Evolutionary conservation across 306 rosid genomes (phyloP).

Genomic region (Nissolia schottii): DNA sequence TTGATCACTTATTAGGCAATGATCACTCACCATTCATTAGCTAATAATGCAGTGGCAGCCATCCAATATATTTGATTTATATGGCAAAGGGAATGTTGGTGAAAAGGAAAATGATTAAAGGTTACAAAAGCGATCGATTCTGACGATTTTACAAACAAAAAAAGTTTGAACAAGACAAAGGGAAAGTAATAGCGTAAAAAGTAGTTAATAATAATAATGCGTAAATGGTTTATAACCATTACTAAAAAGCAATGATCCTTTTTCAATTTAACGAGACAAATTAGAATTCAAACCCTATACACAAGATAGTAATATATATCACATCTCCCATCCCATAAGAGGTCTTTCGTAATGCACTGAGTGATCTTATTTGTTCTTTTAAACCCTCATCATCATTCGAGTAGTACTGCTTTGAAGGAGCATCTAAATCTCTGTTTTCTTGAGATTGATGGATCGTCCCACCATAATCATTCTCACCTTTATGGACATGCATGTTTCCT

Average conservation of each 20-base stretch:
- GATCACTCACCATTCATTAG: neutral
- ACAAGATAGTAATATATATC: neutral
- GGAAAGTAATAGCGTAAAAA: neutral
- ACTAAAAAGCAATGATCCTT: neutral
- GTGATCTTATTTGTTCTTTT: neutral
- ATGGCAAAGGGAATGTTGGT: constrained; percentile 24
- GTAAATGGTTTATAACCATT: neutral
- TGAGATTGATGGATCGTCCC: constrained; percentile 15
- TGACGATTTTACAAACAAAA: neutral
- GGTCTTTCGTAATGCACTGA: neutral
- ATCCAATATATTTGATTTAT: neutral
- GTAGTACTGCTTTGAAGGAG: constrained; percentile 7
- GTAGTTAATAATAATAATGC: neutral
- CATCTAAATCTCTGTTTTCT: neutral
- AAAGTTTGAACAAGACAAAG: neutral
- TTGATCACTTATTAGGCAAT: neutral
- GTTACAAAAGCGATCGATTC: neutral
- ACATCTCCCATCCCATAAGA: neutral
- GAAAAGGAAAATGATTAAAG: constrained; percentile 16
- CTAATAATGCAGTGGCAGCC: neutral
- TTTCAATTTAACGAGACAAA: constrained; percentile 12
- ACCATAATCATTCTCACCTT: constrained; percentile 24
- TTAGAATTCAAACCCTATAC: neutral
- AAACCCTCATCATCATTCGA: neutral
- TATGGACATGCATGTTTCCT: constrained; percentile 14